These are phyloP conservation scores for Sporothrix sp. DNA, from an alignment of 2,329 filamentous ascomycete species.

Conservation along the genomic window DNA sequence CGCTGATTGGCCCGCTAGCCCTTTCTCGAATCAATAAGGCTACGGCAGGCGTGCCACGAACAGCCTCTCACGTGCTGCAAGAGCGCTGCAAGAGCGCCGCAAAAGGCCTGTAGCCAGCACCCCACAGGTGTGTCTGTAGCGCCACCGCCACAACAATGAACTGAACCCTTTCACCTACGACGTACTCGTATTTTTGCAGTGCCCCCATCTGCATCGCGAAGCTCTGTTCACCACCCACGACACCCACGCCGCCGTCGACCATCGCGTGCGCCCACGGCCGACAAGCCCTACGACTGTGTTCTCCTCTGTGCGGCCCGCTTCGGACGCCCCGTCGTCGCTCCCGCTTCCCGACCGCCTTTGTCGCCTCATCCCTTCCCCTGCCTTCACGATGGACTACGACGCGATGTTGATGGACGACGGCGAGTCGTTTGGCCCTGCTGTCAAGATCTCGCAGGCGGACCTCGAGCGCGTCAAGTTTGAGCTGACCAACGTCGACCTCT, in stretches of 20 bases:
- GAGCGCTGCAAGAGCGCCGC: background rate
- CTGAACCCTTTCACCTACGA: background rate
- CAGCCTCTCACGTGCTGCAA: slow-evolving; percentile 1
- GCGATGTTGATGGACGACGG: slow-evolving; percentile 47
- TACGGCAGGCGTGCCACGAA: background rate
- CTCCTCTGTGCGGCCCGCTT: no score
- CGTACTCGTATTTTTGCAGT: background rate
- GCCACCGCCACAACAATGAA: slow-evolving; percentile 3
- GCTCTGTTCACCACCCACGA: background rate
- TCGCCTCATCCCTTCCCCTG: background rate
- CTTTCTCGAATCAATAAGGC: background rate
- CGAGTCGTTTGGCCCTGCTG: slow-evolving; percentile 45
- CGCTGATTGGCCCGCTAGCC: background rate
- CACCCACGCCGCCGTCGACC: no score
- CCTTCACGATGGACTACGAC: slow-evolving; percentile 45
- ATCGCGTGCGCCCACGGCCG: no score
- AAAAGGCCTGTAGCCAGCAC: background rate
- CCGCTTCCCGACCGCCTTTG: background rate
- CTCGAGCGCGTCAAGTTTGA: slow-evolving; percentile 80
- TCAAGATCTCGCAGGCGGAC: slow-evolving; percentile 63
- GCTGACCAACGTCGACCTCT: slow-evolving; percentile 77
- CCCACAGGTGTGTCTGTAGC: background rate
- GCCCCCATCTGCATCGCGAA: slow-evolving; percentile 1
- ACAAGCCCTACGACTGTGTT: no score
- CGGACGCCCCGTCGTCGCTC: background rate